phyloP scores from a whole-genome alignment of 2,329 filamentous ascomycete species.

The Lachnellula occidentalis region DNA sequence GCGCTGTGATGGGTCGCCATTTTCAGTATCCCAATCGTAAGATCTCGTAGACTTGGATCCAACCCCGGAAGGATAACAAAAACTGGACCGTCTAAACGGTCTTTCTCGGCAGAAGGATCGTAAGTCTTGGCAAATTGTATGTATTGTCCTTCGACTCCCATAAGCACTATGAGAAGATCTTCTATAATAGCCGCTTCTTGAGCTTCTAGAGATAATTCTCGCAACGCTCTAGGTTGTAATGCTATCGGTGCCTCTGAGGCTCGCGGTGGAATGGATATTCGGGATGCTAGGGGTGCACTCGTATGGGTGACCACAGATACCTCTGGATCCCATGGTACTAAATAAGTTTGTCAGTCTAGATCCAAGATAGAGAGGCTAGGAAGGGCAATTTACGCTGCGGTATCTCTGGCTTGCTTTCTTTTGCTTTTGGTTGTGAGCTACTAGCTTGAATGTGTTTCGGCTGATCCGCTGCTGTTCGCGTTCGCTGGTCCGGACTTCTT shows the following conservation, averaged over 20 bases:
- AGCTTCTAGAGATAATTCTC: slow-evolving; percentile 66
- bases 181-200: slow-evolving; percentile 87
- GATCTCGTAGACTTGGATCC: slow-evolving; percentile 84
- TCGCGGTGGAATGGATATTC: slow-evolving; percentile 61
- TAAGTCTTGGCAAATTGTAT: slow-evolving; percentile 81
- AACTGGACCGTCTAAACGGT: slow-evolving; percentile 73
- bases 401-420: neutral
- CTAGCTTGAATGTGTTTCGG: neutral
- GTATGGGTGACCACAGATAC: slow-evolving; percentile 66
- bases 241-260: slow-evolving; percentile 66
- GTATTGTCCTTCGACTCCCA: slow-evolving; percentile 98
- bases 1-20: slow-evolving; percentile 93
- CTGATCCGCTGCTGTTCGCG: neutral
- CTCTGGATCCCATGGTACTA: slow-evolving; percentile 70
- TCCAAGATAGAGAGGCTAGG: neutral
- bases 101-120: slow-evolving; percentile 78
- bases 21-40: slow-evolving; percentile 82
- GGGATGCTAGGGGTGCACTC: slow-evolving; percentile 44
- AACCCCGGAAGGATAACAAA: slow-evolving; percentile 78
- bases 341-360: slow-evolving; percentile 1
- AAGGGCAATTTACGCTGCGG: neutral
- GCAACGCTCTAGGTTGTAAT: slow-evolving; percentile 62
- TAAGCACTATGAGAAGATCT: slow-evolving; percentile 89
- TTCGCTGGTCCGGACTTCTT: neutral
- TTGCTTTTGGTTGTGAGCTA: neutral